These are phyloP conservation scores for Davidsoniella virescens DNA, from an alignment of 2,329 filamentous ascomycete species.

Conservation along the genomic window DNA sequence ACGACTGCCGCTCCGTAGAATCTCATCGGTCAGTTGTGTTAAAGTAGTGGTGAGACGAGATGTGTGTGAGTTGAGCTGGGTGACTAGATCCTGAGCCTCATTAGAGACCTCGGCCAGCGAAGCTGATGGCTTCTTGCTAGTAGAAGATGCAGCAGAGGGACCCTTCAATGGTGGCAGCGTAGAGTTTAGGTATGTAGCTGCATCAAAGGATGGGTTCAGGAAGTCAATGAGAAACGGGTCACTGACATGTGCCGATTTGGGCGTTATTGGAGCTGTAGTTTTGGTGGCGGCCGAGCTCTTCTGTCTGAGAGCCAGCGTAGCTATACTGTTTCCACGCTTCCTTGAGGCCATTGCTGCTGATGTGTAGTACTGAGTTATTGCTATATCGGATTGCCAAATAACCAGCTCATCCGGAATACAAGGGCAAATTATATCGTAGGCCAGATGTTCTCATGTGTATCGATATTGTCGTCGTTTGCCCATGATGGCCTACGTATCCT, in stretches of 20 bases:
- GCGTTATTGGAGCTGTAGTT: slow-evolving; percentile 21
- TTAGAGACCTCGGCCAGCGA: slow-evolving; percentile 62
- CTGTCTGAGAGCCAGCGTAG: slow-evolving; percentile 7
- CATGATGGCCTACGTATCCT: slow-evolving; percentile 3
- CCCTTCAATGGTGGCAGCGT: slow-evolving; percentile 51
- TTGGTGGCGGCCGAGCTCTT: slow-evolving; percentile 7
- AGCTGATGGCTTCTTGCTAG: slow-evolving; percentile 13
- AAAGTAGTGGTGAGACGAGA: slow-evolving; percentile 65
- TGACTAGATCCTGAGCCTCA: slow-evolving; percentile 69
- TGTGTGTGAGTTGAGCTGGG: slow-evolving; percentile 77
- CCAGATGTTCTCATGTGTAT: neutral
- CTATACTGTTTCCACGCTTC: slow-evolving; percentile 9
- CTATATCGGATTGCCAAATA: neutral
- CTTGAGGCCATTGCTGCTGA: slow-evolving; percentile 5
- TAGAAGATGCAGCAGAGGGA: neutral
- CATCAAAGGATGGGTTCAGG: slow-evolving; percentile 60
- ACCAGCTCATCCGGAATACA: neutral
- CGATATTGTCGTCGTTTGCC: neutral
- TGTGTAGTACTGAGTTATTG: neutral
- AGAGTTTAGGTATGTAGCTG: slow-evolving; percentile 71
- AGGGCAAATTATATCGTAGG: neutral
- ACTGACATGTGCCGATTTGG: slow-evolving; percentile 45
- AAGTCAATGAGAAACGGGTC: slow-evolving; percentile 64
- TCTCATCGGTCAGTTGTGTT: slow-evolving; percentile 86
- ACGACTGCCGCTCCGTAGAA: slow-evolving; percentile 71